Evolutionary conservation across 2,329 filamentous ascomycete species (phyloP).

Genomic region (Aspergillus proliferans): DNA sequence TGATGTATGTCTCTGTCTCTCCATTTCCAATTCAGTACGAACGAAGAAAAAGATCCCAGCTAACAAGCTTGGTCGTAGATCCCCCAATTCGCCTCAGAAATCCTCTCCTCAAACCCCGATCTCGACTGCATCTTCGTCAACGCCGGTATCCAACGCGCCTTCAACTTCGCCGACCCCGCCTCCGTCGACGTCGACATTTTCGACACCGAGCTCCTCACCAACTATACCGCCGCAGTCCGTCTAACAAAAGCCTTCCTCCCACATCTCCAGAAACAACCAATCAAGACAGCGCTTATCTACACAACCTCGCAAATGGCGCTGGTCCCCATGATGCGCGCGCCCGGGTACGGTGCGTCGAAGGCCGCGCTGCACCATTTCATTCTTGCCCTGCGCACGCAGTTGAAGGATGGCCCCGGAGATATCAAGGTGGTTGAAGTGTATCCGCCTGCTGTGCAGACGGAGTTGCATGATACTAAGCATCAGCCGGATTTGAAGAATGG

Average conservation of each 20-base stretch:
- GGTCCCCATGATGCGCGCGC: constrained; percentile 42
- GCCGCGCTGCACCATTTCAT: constrained; percentile 52
- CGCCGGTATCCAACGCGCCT: constrained; percentile 47
- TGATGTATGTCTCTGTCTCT: constrained; percentile 25
- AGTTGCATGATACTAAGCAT: constrained; percentile 50
- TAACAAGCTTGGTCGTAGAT: constrained; percentile 7
- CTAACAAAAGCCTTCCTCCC: constrained; percentile 47
- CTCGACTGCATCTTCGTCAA: constrained; percentile 50
- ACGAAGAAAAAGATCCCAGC: no score
- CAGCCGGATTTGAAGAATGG: constrained; percentile 50
- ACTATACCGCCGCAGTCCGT: constrained; percentile 46
- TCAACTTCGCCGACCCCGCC: constrained; percentile 46
- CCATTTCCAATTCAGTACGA: neutral
- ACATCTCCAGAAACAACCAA: constrained; percentile 41
- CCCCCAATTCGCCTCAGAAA: constrained; percentile 13
- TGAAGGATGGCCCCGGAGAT: constrained; percentile 35
- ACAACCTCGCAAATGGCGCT: constrained; percentile 48
- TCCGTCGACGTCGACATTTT: constrained; percentile 41
- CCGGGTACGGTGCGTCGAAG: constrained; percentile 52
- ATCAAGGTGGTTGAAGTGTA: constrained; percentile 52
- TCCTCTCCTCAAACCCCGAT: constrained; percentile 42
- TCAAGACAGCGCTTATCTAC: constrained; percentile 39
- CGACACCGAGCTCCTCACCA: constrained; percentile 44
- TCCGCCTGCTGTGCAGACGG: constrained; percentile 52
- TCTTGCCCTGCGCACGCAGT: constrained; percentile 46